A percentile compares a stretch with the other conserved stretches of the same genome.
phyloP scores from a whole-genome alignment of 345 rosid genomes.

The Eucalyptus pauciflora region DNA sequence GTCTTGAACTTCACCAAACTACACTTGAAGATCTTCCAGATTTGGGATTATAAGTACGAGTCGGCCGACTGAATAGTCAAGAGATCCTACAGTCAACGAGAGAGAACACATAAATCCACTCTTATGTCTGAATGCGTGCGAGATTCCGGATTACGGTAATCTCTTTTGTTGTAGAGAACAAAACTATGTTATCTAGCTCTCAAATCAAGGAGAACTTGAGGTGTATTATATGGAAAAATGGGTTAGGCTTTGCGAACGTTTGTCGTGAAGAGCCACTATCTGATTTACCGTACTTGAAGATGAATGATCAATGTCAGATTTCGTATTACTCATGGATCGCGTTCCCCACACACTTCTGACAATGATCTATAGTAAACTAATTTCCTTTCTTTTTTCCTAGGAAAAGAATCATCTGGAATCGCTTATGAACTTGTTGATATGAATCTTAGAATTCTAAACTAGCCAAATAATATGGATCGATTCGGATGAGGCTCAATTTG shows the following conservation, averaged over 20 bases:
- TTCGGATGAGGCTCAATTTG: background rate
- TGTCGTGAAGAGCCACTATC: background rate
- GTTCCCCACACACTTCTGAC: background rate
- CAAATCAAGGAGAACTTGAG: background rate
- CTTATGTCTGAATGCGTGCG: background rate
- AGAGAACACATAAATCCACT: background rate
- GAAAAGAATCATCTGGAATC: background rate
- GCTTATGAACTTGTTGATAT: background rate
- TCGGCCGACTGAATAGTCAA: background rate
- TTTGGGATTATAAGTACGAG: background rate
- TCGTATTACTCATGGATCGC: background rate
- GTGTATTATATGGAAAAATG: background rate
- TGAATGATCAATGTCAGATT: background rate
- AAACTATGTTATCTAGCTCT: background rate
- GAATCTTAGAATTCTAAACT: background rate
- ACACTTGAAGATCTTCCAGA: background rate
- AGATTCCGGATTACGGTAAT: background rate
- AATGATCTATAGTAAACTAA: background rate
- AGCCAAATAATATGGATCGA: background rate
- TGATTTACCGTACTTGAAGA: background rate
- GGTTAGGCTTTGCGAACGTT: background rate
- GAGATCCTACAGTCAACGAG: background rate
- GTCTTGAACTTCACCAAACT: background rate
- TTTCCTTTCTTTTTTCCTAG: background rate
- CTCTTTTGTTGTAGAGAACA: background rate